phyloP scores from a whole-genome alignment of 2,329 filamentous ascomycete genomes.

The Alternaria longipes region DNA sequence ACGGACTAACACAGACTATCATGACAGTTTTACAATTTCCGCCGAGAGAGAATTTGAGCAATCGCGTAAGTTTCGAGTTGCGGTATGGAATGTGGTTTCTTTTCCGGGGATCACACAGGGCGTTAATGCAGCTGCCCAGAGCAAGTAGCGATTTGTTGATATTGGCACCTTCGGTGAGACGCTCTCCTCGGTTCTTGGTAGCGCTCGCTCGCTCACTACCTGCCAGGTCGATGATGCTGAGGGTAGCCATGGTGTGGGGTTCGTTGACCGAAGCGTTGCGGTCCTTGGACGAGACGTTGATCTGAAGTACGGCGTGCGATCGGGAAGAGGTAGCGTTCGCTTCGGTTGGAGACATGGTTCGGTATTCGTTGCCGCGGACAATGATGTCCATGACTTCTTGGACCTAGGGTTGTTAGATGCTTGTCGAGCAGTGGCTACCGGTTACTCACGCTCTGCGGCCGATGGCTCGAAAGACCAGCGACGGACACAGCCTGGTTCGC shows the following conservation, averaged over 20 bases:
- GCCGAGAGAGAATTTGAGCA: constrained; percentile 95
- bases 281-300: constrained; percentile 94
- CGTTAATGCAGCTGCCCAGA: constrained; percentile 96
- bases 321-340: constrained; percentile 97
- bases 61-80: constrained; percentile 94
- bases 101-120: constrained; percentile 90
- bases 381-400: constrained; percentile 99
- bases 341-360: constrained; percentile 95
- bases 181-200: constrained; percentile 93
- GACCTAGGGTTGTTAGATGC: constrained; percentile 48
- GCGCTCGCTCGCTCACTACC: constrained; percentile 95
- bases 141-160: constrained; percentile 99
- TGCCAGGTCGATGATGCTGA: constrained; percentile 97
- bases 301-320: constrained; percentile 95
- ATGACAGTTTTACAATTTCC: constrained; percentile 99
- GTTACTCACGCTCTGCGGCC: constrained; percentile 77
- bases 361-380: constrained; percentile 89
- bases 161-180: constrained; percentile 92
- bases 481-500: constrained; percentile 93
- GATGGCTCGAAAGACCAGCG: constrained; percentile 87
- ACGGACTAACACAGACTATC: constrained; percentile 98
- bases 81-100: constrained; percentile 95
- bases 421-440: not conserved
- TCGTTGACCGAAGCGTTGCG: constrained; percentile 92
- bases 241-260: constrained; percentile 95